Evolutionary conservation across 2,329 filamentous ascomycete species (phyloP), one percentile per base, ranked within the genome.

Genomic region (Aspergillus sojae): DNA sequence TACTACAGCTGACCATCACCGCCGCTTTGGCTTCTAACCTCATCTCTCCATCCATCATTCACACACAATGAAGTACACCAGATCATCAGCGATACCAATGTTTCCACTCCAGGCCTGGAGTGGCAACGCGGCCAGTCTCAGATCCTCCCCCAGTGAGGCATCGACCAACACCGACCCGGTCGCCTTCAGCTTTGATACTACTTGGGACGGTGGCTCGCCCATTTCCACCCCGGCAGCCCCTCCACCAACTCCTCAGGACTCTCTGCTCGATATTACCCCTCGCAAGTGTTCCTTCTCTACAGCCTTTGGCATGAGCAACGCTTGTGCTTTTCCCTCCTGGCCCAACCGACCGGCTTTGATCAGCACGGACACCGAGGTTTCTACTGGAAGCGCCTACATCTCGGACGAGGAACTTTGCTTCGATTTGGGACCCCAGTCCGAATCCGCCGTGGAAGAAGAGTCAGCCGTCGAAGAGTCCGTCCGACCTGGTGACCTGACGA

Each of bases 251-350:
- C 77, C 76, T 12, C 75, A 66, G 66, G 75, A 80, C 66, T 72
- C 73, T 21, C 67, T 79, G 2, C 74, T 78, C 54, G 78, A 80
- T 61, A 79, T 80, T 67, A 73, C 72, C 41, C 78, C 78, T 11
- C 77, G 77, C 73, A 80, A 79, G 66, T 77, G 74, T 10, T 79
- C 77, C 41, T 80, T 80, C 71, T 79, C 78, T 28, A 74, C 69
- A 30, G 69, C 74, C 39, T 74, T 74, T 61, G 76, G 77, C 9
- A 73, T 77, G 72, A 78, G 74, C 69, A 78, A 74, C 32, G 73
- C 77, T 58, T 81, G 79, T 63, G 79, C 79, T 5, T 81, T 80
- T 57, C 79, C 79, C 10, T 80, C 79, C 5, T 81, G 79, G 79
- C 79, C 79, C 53, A 80, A 80, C 72, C 69, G 79, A 5, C 71